Evolutionary conservation across 805 yeast genomes (phyloP), one percentile per base, ranked within the genome.

Genomic region (Lachancea quebecensis): DNA sequence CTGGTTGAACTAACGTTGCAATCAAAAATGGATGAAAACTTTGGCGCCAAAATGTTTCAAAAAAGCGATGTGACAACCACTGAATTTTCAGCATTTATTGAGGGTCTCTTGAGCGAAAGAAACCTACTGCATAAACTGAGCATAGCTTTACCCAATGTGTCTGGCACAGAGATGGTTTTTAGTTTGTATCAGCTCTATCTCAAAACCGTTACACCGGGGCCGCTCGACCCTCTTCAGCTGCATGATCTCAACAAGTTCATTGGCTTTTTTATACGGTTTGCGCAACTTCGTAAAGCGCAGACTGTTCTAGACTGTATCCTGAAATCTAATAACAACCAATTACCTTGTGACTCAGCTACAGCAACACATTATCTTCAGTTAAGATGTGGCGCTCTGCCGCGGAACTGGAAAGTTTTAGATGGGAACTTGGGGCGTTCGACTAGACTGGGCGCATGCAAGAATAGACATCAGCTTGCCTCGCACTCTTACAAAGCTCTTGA

Each of bases 311-410:
- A 47, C 6, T 51, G 41, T 25, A 45, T 60, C 16, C 32, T 60
- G 2, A 39, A 42, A 11, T 47, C 44, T 14, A 47, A 51, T 8
- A 44, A 50, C 5, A 40, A 35, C 44, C 41, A 17, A 39, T 40
- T 18, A 27, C 50, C 50, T 32, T 43, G 45, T 4, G 59, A 58
- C 42, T 35, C 49, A 14, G 35, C 46, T 1, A 54, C 58, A 6
- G 46, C 58, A 10, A 37, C 46, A 1, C 53, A 56, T 32, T 55
- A 53, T 41, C 44, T 60, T 34, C 51, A 55, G 34, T 39, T 61
- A 37, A 41, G 56, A n/a, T 59, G 64, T 47, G 66, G 66, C 29
- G 57, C 62, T 4, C 39, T 53, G 38, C 46, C 52, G 15, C 46
- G 45, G 15, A 49, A 46, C 36, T 60, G 64, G 62, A 40, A 33